Evolutionary conservation across 2,329 filamentous ascomycete genomes (phyloP).

Genomic region (Paraphaeosphaeria minitans): DNA sequence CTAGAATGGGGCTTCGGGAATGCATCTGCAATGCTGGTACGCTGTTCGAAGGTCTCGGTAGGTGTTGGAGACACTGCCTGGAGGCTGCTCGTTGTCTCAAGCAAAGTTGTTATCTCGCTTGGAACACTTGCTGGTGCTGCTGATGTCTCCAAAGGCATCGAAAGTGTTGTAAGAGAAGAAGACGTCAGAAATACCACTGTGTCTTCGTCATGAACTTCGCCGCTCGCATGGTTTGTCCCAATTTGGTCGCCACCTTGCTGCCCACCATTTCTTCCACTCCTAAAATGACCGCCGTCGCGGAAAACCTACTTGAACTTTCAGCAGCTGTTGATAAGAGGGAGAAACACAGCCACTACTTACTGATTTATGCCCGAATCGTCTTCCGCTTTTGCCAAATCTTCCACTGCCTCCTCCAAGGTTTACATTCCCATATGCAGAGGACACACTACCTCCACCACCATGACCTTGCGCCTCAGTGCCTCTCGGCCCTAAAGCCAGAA

Average conservation of each 20-base stretch:
- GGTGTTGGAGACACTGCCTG: not conserved
- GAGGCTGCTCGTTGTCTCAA: not conserved
- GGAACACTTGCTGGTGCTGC: not conserved
- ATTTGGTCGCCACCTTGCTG: constrained; percentile 1
- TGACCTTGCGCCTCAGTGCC: constrained; percentile 15
- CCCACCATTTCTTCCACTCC: not conserved
- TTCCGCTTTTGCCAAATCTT: constrained; percentile 2
- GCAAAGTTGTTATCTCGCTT: not conserved
- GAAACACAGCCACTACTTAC: not conserved
- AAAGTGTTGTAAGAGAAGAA: not conserved
- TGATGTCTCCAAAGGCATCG: not conserved
- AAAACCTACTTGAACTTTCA: not conserved
- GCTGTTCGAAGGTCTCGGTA: not conserved
- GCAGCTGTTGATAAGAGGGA: not conserved
- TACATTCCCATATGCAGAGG: not conserved
- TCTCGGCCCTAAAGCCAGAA: constrained; percentile 18
- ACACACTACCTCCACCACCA: constrained; percentile 7
- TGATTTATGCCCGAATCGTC: not conserved
- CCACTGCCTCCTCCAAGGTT: not conserved
- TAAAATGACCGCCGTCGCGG: not conserved
- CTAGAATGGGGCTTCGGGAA: not conserved
- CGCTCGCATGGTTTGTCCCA: not conserved
- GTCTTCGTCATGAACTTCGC: not conserved
- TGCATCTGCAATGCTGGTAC: constrained; percentile 10
- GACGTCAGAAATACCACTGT: not conserved